Base-by-base conservation (phyloP, 208 protist species). In the Trypanosoma cruzi region DNA sequence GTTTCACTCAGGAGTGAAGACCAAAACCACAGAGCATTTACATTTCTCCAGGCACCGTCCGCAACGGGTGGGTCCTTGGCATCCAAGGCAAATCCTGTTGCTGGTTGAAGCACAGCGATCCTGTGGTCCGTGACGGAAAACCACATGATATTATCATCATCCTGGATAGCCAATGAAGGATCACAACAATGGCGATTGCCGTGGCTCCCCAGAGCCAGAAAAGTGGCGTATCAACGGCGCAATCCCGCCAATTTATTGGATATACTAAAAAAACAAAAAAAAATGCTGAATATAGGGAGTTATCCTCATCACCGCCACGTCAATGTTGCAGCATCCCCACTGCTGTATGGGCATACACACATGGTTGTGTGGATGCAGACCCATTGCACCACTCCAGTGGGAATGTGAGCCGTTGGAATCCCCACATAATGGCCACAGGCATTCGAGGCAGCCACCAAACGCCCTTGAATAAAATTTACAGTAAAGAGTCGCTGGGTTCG, bases 141-240 rank as follows among this genome's bases (percentile, higher is more conserved):
- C 74, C n/a, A n/a, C n/a, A n/a, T n/a, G n/a, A 64, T 53, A 6
- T 50, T 59, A 26, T 26, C 31, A 57, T 59, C 46, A 44, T 44
- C 40, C 11, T 44, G 10, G 50, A 20, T 56, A 60, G 18, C 4
- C 31, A 40, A 32, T 48, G 36, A 56, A 64, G 22, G 34, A 59
- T 59, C 18, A 59, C 26, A 28, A 46, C 81, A 86, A 36, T 64
- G 49, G 26, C 67, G 66, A 49, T 83, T 79, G 6, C 48, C 50
- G 54, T 80, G 78, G 0, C 69, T 26, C 62, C 79, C 71, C 18
- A 90, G 80, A 29, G 84, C n/a, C 64, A 11, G 84, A 77, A 64
- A 80, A 90, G n/a, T 72, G 65, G 37, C 86, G 76, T 78, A 85
- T 86, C 18, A 86, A 40, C 57, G 69, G 59, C 20, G 56, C 28